Evolutionary conservation across 2,329 filamentous ascomycete species (phyloP).

Genomic region (Pseudogymnoascus pannorum): DNA sequence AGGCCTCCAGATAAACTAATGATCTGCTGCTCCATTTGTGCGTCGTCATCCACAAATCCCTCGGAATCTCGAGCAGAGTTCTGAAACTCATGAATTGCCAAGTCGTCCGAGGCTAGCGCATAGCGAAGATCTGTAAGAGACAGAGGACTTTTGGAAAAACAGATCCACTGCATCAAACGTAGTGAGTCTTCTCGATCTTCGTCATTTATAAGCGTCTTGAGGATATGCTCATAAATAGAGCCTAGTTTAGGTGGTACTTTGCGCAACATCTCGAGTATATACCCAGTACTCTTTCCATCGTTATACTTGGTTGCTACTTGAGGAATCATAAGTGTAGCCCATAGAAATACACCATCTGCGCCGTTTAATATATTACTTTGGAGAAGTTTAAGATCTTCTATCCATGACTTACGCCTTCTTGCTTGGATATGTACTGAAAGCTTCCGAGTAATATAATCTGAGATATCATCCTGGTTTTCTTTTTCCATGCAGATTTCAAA

Average conservation of each 20-base stretch:
- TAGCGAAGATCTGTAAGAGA: slow-evolving; percentile 18
- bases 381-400: slow-evolving; percentile 4
- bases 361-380: slow-evolving; percentile 9
- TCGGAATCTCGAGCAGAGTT: not conserved
- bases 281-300: slow-evolving; percentile 12
- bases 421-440: not conserved
- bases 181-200: slow-evolving; percentile 12
- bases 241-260: slow-evolving; percentile 1
- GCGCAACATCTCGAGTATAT: not conserved
- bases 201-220: slow-evolving; percentile 3
- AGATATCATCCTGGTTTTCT: slow-evolving; percentile 18
- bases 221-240: too few relatives aligned
- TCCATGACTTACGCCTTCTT: not conserved
- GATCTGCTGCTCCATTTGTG: slow-evolving; percentile 17
- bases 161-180: slow-evolving; percentile 22
- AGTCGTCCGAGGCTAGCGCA: slow-evolving; percentile 15
- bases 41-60: slow-evolving; percentile 15
- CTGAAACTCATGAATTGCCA: not conserved
- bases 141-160: slow-evolving; percentile 18
- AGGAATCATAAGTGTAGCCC: slow-evolving; percentile 17
- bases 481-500: slow-evolving; percentile 19
- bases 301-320: slow-evolving; percentile 14
- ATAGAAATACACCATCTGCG: slow-evolving; percentile 18
- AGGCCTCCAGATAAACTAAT: slow-evolving; percentile 20
- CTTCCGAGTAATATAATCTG: slow-evolving; percentile 10